phyloP scores from a whole-genome alignment of 1,284 basidiomycete species.

The Cryptococcus amylolentus region DNA sequence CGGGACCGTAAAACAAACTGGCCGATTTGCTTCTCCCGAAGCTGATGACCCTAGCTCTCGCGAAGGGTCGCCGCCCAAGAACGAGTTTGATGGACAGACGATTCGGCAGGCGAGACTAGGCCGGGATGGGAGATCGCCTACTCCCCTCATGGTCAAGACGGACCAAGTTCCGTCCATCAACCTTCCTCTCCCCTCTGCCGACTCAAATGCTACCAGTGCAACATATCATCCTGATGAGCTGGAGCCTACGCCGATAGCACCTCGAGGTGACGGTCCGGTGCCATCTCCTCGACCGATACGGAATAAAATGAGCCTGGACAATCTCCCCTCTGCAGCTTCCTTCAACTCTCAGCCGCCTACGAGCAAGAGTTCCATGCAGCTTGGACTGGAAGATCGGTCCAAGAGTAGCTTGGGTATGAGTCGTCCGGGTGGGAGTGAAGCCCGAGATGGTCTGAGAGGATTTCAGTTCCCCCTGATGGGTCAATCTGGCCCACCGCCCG shows the following conservation, averaged over 20 bases:
- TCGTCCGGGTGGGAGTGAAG: constrained; percentile 29
- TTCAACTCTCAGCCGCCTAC: constrained; percentile 18
- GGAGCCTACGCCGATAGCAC: constrained; percentile 25
- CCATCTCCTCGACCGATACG: constrained; percentile 11
- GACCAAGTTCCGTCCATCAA: not conserved
- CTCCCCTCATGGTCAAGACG: constrained; percentile 11
- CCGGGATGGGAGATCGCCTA: constrained; percentile 10
- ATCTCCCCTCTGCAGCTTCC: constrained; percentile 29
- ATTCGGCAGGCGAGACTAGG: constrained; percentile 20
- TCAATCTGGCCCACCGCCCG: constrained; percentile 2
- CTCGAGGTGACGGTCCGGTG: constrained; percentile 5
- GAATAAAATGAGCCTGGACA: constrained; percentile 28
- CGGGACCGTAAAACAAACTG: constrained; percentile 19
- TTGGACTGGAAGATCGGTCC: constrained; percentile 7
- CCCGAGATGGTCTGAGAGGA: constrained; percentile 35
- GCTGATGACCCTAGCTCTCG: constrained; percentile 2
- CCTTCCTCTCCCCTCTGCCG: not conserved
- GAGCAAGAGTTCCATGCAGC: not conserved
- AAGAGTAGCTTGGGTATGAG: constrained; percentile 13
- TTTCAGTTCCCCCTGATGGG: constrained; percentile 45
- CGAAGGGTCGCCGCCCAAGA: not conserved
- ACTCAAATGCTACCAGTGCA: not conserved
- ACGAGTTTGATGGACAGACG: constrained; percentile 19
- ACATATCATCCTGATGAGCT: constrained; percentile 12
- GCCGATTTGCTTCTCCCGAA: constrained; percentile 12